Evolutionary conservation across 495 filamentous ascomycete species (phyloP).

Genomic region (Zalerion maritima): DNA sequence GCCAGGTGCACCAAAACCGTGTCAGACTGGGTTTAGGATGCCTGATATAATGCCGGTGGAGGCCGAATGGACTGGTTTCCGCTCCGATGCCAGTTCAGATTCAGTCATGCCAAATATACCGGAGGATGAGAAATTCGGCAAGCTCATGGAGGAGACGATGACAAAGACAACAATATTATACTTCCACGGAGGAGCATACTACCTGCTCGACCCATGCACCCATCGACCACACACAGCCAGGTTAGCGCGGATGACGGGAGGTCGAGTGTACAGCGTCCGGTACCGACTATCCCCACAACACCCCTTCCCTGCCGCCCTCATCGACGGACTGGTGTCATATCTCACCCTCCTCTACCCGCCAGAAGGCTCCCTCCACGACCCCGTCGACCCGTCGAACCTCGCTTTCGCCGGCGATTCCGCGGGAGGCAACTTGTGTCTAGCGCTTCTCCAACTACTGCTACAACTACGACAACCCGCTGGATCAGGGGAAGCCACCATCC

Average conservation of each 20-base stretch:
- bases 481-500: slow-evolving; percentile 31
- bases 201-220: slow-evolving; percentile 59
- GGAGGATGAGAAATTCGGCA: slow-evolving; percentile 56
- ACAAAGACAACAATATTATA: slow-evolving; percentile 61
- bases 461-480: slow-evolving; percentile 49
- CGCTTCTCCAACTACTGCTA: slow-evolving; percentile 59
- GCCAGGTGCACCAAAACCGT: slow-evolving; percentile 18
- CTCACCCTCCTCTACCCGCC: slow-evolving; percentile 73
- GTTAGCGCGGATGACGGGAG: slow-evolving; percentile 34
- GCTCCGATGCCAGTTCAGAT: slow-evolving; percentile 40
- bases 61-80: slow-evolving; percentile 79
- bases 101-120: slow-evolving; percentile 41
- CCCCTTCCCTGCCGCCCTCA: slow-evolving; percentile 66
- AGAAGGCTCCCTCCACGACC: slow-evolving; percentile 50
- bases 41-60: slow-evolving; percentile 46
- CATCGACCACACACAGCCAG: slow-evolving; percentile 35
- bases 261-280: slow-evolving; percentile 61
- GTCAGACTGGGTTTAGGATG: slow-evolving; percentile 29
- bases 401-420: slow-evolving; percentile 78
- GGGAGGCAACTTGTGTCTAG: slow-evolving; percentile 61
- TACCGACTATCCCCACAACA: slow-evolving; percentile 79
- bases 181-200: slow-evolving; percentile 85
- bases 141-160: slow-evolving; percentile 54
- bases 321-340: slow-evolving; percentile 76
- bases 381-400: slow-evolving; percentile 56